Evolutionary conservation across 2,329 filamentous ascomycete genomes (phyloP).

Genomic region (Pseudocercospora musae): DNA sequence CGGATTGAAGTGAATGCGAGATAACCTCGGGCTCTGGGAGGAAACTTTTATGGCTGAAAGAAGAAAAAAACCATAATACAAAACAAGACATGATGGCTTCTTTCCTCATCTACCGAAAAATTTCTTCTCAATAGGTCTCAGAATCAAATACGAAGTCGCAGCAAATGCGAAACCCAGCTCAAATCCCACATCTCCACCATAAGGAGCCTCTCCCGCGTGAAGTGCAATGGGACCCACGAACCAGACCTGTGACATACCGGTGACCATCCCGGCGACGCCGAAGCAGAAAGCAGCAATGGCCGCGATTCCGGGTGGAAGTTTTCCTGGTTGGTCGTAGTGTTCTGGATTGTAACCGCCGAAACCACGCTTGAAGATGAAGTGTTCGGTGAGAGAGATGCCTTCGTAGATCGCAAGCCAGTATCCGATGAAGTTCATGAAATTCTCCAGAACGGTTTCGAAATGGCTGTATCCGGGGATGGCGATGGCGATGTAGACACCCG

Average conservation of each 20-base stretch:
- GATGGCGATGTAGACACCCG: conserved; percentile 63
- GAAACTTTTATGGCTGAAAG: no score
- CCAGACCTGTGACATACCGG: conserved; percentile 70
- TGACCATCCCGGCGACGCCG: conserved; percentile 63
- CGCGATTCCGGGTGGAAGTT: conserved; percentile 62
- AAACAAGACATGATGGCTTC: neutral
- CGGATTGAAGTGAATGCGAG: neutral
- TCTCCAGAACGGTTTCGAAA: conserved; percentile 63
- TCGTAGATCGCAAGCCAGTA: conserved; percentile 77
- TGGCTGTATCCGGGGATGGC: conserved; percentile 66
- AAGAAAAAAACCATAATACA: neutral
- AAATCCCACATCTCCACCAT: conserved; percentile 61
- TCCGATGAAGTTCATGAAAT: conserved; percentile 61
- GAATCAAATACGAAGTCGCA: conserved; percentile 49
- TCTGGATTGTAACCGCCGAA: conserved; percentile 59
- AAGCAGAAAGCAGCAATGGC: conserved; percentile 61
- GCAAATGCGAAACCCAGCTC: conserved; percentile 64
- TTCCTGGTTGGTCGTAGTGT: conserved; percentile 55
- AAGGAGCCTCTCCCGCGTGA: conserved; percentile 51
- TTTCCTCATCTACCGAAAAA: conserved; percentile 28
- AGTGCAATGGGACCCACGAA: conserved; percentile 65
- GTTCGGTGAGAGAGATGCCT: conserved; percentile 62
- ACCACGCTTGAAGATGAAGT: conserved; percentile 65
- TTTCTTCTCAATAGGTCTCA: conserved; percentile 52
- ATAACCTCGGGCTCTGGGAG: neutral